A percentile compares a stretch with the other conserved stretches of the same genome.
Evolutionary conservation across 2,329 filamentous ascomycete species (phyloP).

Genomic region (Colletotrichum sp.): DNA sequence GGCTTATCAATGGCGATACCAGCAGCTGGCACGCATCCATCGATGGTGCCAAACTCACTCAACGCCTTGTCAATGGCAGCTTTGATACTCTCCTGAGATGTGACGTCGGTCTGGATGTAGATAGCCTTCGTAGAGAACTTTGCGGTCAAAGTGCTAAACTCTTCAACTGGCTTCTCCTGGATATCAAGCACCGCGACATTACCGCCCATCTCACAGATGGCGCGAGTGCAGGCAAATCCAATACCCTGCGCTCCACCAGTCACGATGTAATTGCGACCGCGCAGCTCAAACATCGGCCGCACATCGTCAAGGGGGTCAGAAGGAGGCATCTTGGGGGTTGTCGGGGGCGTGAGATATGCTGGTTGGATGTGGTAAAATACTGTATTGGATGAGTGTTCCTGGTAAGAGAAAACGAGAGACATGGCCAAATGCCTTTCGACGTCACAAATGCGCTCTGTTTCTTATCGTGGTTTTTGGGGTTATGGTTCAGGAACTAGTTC

Average conservation of each 20-base stretch:
- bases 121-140: not conserved
- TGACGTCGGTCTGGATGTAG: constrained; percentile 34
- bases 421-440: not conserved
- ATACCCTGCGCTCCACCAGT: constrained; percentile 44
- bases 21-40: constrained; percentile 37
- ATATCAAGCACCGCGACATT: constrained; percentile 42
- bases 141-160: constrained; percentile 26
- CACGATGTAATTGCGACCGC: constrained; percentile 38
- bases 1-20: constrained; percentile 49
- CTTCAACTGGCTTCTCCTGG: constrained; percentile 31
- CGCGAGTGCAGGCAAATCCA: constrained; percentile 39
- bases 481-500: not conserved
- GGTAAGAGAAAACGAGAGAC: not conserved
- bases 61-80: constrained; percentile 27
- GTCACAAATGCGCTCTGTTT: not conserved
- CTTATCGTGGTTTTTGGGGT: not conserved
- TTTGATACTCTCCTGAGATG: constrained; percentile 31
- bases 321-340: not conserved
- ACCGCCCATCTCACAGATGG: constrained; percentile 44
- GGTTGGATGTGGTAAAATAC: not conserved
- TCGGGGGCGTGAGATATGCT: not conserved
- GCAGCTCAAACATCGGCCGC: constrained; percentile 36
- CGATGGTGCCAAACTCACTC: constrained; percentile 28
- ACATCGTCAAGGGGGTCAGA: constrained; percentile 25
- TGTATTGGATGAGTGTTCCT: not conserved